These are phyloP conservation scores for Annulohypoxylon truncatum DNA, from an alignment of 2,329 filamentous ascomycete genomes.

Conservation along the genomic window DNA sequence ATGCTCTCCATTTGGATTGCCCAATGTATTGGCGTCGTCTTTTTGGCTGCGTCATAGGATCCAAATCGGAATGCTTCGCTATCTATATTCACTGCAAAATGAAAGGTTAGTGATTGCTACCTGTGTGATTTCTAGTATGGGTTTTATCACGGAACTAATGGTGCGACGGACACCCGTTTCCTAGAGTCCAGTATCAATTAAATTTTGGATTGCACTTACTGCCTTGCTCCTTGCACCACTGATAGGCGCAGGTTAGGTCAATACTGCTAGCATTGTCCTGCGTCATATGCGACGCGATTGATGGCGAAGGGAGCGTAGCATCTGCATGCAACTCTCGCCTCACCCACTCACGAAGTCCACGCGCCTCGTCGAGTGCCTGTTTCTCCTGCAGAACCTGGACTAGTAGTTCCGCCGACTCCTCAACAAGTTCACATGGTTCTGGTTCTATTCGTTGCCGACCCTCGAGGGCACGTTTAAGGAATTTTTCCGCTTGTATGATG, in stretches of 20 bases:
- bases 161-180: background rate
- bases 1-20: slow-evolving; percentile 43
- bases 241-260: slow-evolving; percentile 35
- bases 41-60: slow-evolving; percentile 33
- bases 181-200: background rate
- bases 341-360: slow-evolving; percentile 45
- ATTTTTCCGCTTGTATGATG: slow-evolving; percentile 34
- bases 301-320: background rate
- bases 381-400: slow-evolving; percentile 40
- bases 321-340: slow-evolving; percentile 25
- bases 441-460: slow-evolving; percentile 37
- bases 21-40: slow-evolving; percentile 45
- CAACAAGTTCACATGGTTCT: slow-evolving; percentile 30
- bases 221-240: slow-evolving; percentile 47
- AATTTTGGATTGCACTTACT: slow-evolving; percentile 17
- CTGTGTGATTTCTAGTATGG: background rate
- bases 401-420: slow-evolving; percentile 45
- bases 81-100: slow-evolving; percentile 42
- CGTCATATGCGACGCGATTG: slow-evolving; percentile 2
- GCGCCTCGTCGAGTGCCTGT: slow-evolving; percentile 46
- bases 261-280: background rate
- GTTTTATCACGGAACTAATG: background rate
- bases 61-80: slow-evolving; percentile 44
- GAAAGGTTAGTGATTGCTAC: slow-evolving; percentile 12
- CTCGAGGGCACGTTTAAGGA: slow-evolving; percentile 43